phyloP scores from a whole-genome alignment of 768 basidiomycete genomes.

The Tylopilus cervinicoccineus region DNA sequence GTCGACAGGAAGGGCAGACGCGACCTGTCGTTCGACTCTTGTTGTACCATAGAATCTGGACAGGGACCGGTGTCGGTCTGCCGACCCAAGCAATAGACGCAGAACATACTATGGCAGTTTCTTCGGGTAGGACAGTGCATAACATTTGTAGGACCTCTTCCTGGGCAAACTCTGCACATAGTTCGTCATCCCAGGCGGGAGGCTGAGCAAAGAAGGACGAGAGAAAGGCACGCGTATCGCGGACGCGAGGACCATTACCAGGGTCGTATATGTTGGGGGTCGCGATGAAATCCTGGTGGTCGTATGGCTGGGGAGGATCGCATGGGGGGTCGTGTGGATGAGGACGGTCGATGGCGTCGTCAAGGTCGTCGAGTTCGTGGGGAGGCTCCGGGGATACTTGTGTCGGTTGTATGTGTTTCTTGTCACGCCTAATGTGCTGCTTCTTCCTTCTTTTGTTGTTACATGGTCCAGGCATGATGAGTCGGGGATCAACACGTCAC shows the following conservation, averaged over 20 bases:
- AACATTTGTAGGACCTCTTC: constrained; percentile 75
- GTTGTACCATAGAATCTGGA: constrained; percentile 80
- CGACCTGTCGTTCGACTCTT: constrained; percentile 68
- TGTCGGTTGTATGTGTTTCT: constrained; percentile 9
- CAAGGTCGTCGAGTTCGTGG: constrained; percentile 1
- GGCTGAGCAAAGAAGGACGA: constrained; percentile 63
- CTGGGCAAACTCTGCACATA: constrained; percentile 77
- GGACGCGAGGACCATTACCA: constrained; percentile 75
- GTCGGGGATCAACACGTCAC: constrained; percentile 22
- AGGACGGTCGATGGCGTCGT: constrained; percentile 7
- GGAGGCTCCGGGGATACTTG: neutral
- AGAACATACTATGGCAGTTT: constrained; percentile 70
- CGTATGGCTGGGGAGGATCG: constrained; percentile 1
- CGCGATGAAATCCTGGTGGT: constrained; percentile 28
- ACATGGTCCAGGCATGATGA: constrained; percentile 60
- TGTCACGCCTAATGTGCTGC: constrained; percentile 31
- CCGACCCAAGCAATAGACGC: constrained; percentile 19
- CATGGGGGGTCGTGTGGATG: constrained; percentile 1
- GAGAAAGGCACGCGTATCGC: constrained; percentile 63
- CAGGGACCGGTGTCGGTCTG: neutral
- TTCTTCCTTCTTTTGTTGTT: constrained; percentile 49
- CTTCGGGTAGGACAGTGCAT: constrained; percentile 61
- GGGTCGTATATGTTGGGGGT: constrained; percentile 71
- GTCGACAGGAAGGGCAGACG: constrained; percentile 74
- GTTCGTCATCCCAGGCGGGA: constrained; percentile 55